Evolutionary conservation across 2,329 filamentous ascomycete species (phyloP), one percentile per base, ranked within the genome.

Genomic region (Colletotrichum chrysophilum): DNA sequence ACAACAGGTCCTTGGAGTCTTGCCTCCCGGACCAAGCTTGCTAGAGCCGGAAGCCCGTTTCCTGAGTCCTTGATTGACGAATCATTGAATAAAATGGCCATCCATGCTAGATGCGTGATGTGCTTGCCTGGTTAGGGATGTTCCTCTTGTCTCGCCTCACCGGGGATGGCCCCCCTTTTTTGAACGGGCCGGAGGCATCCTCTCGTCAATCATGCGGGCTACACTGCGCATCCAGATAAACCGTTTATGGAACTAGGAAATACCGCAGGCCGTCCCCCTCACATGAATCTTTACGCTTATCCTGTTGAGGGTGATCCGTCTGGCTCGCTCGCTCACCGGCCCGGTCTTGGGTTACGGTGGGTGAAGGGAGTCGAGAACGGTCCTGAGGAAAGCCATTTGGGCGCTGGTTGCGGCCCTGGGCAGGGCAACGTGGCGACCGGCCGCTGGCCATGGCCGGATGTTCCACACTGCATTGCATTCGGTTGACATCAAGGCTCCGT

Each of bases 231-330:
- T 61, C 32, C 55, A 38, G n/a, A 58, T 75, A 26, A 55, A 62
- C 55, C 38, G 52, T 56, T 48, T 30, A 66, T 34, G 71, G 36
- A 28, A 61, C 13, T 58, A 65, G 52, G 77, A 76, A 79, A 77
- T 76, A 78, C 75, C 79, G 78, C 81, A 79, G 78, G 62, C 36
- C 70, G 71, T 70, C 70, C 71, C 72, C 77, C 77, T 78, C 78
- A 78, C 72, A 78, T 77, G 77, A 76, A 79, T 60, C 34, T 36
- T n/a, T 56, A 34, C 61, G 61, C 74, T 66, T 75, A 56, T 55
- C 74, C 70, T 10, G 28, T 66, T 36, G 24, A 43, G 38, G 66
- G 34, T 18, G 24, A 66, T 30, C 38, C 71, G 24, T 62, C 52
- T 55, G 18, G 21, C 52, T 75, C 32, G 34, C 61, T 64, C 61